A percentile compares a stretch with the other conserved stretches of the same genome.
Conservation (phyloP, 2,329 filamentous ascomycete species). For the Aspergillus awamori region DNA sequence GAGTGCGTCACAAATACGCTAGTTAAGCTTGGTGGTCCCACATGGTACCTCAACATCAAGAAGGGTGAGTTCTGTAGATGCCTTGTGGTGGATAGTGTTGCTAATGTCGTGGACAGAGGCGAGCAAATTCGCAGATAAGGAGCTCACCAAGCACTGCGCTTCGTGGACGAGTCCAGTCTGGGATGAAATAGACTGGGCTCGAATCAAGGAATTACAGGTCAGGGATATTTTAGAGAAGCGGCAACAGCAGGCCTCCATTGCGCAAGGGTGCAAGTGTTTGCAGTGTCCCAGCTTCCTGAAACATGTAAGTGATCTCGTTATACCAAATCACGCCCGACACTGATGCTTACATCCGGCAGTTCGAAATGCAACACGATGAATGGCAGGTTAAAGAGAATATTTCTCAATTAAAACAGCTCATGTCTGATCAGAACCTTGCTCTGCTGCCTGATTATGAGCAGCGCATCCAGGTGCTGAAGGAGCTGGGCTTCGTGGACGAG, state of each 20-base stretch:
- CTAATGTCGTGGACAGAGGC: conserved; percentile 47
- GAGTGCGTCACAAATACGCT: conserved; percentile 79
- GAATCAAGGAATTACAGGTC: conserved; percentile 79
- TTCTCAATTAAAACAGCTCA: conserved; percentile 77
- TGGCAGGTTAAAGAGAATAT: conserved; percentile 97
- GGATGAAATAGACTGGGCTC: conserved; percentile 81
- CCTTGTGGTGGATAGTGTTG: conserved; percentile 11
- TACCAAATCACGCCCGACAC: not conserved
- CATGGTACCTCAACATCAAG: conserved; percentile 53
- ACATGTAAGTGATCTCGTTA: conserved; percentile 66
- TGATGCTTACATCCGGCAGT: conserved; percentile 55
- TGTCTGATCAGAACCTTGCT: conserved; percentile 95
- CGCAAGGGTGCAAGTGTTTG: conserved; percentile 67
- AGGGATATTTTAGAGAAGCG: conserved; percentile 78
- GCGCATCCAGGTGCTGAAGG: conserved; percentile 85
- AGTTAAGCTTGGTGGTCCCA: conserved; percentile 54
- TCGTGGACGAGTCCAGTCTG: conserved; percentile 76
- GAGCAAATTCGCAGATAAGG: conserved; percentile 64
- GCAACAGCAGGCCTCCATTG: conserved; percentile 62
- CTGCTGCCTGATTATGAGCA: conserved; percentile 96
- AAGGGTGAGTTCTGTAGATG: conserved; percentile 44
- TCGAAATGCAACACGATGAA: conserved; percentile 93
- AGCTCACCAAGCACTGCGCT: conserved; percentile 68
- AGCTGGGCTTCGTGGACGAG: conserved; percentile 88
- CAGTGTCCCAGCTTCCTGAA: conserved; percentile 79